These are phyloP conservation scores for Hyphopichia wangnamkhiaoensis DNA, from an alignment of 1,139 yeast species.

Conservation along the genomic window DNA sequence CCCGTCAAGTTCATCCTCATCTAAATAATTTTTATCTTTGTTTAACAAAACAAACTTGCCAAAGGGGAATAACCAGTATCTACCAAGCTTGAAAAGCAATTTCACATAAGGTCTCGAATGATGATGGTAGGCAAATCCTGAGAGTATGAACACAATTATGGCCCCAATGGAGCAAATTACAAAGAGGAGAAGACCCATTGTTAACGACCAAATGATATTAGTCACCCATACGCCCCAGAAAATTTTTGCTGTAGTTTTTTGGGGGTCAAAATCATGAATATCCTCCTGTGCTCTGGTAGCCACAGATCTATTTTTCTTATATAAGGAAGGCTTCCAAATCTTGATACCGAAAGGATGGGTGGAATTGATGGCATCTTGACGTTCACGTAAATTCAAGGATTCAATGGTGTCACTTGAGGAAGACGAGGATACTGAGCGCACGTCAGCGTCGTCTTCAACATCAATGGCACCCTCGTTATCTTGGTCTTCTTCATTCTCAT, in stretches of 20 bases:
- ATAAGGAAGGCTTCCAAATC: slow-evolving; percentile 97
- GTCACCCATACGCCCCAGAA: slow-evolving; percentile 66
- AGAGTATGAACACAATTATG: slow-evolving; percentile 39
- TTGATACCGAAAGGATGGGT: slow-evolving; percentile 98
- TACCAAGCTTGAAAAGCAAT: slow-evolving; percentile 63
- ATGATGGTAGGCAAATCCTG: slow-evolving; percentile 47
- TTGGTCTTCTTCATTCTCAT: slow-evolving; percentile 15
- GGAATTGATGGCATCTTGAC: slow-evolving; percentile 94
- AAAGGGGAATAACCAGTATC: slow-evolving; percentile 78
- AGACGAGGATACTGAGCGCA: slow-evolving; percentile 28
- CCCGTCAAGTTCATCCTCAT: slow-evolving; percentile 90
- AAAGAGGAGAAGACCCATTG: slow-evolving; percentile 68
- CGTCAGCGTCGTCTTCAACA: slow-evolving; percentile 26
- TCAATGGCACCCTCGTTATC: slow-evolving; percentile 15
- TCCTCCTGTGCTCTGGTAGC: slow-evolving; percentile 91
- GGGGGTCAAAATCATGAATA: slow-evolving; percentile 73
- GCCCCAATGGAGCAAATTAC: slow-evolving; percentile 52
- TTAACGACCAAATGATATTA: slow-evolving; percentile 73
- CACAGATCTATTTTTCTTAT: slow-evolving; percentile 89
- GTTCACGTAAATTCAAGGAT: slow-evolving; percentile 84
- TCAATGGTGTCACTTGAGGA: slow-evolving; percentile 64
- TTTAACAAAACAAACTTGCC: slow-evolving; percentile 83
- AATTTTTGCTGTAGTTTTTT: slow-evolving; percentile 50
- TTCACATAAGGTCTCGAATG: slow-evolving; percentile 56
- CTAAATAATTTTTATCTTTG: slow-evolving; percentile 76